These are phyloP conservation scores for Talaromyces sp. DNA, from an alignment of 2,329 filamentous ascomycete species.

Conservation along the genomic window DNA sequence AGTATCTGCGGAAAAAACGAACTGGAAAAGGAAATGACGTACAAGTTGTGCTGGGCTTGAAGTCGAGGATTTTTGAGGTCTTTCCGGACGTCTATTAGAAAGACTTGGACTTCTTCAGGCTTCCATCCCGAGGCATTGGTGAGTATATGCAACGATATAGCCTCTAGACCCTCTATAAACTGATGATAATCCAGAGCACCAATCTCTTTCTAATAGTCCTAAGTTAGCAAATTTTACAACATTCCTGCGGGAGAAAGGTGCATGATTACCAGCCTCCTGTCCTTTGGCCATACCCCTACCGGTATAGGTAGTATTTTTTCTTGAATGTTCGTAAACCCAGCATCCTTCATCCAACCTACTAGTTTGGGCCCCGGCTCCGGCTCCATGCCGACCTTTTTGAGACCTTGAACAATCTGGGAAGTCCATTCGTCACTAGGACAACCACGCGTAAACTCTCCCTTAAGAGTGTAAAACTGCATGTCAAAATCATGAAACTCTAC, in stretches of 20 bases:
- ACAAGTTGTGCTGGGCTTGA: slow-evolving; percentile 9
- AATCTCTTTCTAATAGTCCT: slow-evolving; percentile 18
- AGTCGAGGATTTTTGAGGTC: slow-evolving; percentile 9
- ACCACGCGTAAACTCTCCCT: slow-evolving; percentile 1
- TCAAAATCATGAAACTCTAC: slow-evolving; percentile 16
- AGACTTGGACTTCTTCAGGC: slow-evolving; percentile 9
- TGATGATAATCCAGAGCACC: slow-evolving; percentile 16
- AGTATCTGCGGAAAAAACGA: neutral
- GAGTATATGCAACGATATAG: slow-evolving; percentile 8
- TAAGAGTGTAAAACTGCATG: slow-evolving; percentile 7
- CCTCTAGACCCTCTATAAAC: slow-evolving; percentile 7
- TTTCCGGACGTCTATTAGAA: slow-evolving; percentile 5
- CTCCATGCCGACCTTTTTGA: slow-evolving; percentile 3
- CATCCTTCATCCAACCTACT: slow-evolving; percentile 11
- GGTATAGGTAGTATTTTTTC: slow-evolving; percentile 9
- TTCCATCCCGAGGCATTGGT: slow-evolving; percentile 6
- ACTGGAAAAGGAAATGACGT: neutral
- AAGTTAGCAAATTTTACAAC: neutral
- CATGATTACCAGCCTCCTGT: slow-evolving; percentile 6
- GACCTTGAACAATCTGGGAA: neutral
- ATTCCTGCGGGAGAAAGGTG: neutral
- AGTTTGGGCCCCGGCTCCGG: slow-evolving; percentile 14
- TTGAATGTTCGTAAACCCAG: slow-evolving; percentile 13
- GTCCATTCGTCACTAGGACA: slow-evolving; percentile 2
- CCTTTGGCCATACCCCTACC: slow-evolving; percentile 13